A percentile compares a stretch with the other conserved stretches of the same genome.
Conservation (phyloP, 148 eudicot genomes). For the Rhododendron henanense region DNA sequence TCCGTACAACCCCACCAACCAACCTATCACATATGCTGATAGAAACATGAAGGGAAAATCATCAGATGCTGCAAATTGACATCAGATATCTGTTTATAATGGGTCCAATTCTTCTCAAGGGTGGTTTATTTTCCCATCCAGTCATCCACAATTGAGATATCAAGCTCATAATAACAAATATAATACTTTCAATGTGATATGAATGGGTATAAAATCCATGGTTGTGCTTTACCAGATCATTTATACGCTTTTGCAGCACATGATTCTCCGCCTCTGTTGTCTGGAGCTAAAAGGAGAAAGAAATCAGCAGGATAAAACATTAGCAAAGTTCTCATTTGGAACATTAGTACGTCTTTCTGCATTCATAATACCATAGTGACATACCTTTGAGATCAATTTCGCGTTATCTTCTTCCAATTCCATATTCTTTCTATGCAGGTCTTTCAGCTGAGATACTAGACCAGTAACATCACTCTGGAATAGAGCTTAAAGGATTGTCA, state of each 20-base stretch:
- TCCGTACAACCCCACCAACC: constrained; percentile 2
- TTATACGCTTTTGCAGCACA: constrained; percentile 49
- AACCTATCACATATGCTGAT: background rate
- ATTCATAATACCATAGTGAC: background rate
- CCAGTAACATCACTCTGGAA: constrained; percentile 77
- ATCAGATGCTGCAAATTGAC: background rate
- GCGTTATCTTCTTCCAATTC: constrained; percentile 72
- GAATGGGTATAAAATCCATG: background rate
- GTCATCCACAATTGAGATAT: background rate
- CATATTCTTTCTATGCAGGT: constrained; percentile 60
- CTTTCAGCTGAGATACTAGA: constrained; percentile 80
- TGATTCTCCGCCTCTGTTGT: constrained; percentile 55
- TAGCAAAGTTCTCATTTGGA: background rate
- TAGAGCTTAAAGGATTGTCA: background rate
- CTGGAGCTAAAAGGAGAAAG: constrained; percentile 46
- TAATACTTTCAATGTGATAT: background rate
- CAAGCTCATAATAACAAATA: background rate
- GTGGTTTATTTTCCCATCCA: background rate
- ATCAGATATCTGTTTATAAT: background rate
- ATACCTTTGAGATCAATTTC: constrained; percentile 56
- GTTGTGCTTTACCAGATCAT: constrained; percentile 69
- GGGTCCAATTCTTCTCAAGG: constrained; percentile 5
- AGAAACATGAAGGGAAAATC: background rate
- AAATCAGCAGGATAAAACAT: background rate
- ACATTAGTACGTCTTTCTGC: background rate